These are phyloP conservation scores for Penicillium fuscoglaucum DNA, from an alignment of 2,329 filamentous ascomycete genomes.

Conservation along the genomic window DNA sequence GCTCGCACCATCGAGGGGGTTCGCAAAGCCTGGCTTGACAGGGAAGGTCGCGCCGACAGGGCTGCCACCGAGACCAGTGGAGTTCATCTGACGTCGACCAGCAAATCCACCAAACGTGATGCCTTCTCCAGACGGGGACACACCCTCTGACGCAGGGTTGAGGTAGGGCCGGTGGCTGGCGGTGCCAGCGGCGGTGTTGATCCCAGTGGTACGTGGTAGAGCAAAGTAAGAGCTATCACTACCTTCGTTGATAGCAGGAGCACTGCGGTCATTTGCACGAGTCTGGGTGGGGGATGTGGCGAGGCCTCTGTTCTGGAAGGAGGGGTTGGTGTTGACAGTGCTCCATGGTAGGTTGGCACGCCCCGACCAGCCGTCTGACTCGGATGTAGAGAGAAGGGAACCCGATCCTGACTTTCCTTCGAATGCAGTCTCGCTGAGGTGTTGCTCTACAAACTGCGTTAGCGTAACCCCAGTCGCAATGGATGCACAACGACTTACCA, in stretches of 20 bases:
- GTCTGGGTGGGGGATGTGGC: constrained; percentile 61
- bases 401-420: constrained; percentile 67
- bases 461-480: neutral
- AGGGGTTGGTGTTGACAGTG: constrained; percentile 45
- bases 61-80: constrained; percentile 34
- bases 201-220: constrained; percentile 46
- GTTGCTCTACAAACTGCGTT: constrained; percentile 27
- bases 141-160: constrained; percentile 33
- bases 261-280: constrained; percentile 50
- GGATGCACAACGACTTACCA: constrained; percentile 26
- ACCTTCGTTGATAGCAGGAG: constrained; percentile 44
- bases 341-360: constrained; percentile 61
- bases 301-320: constrained; percentile 41
- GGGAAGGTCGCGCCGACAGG: constrained; percentile 34
- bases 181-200: constrained; percentile 36
- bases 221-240: constrained; percentile 51
- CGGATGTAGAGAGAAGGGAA: constrained; percentile 67
- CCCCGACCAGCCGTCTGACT: constrained; percentile 63
- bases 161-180: constrained; percentile 37
- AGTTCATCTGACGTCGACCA: constrained; percentile 33
- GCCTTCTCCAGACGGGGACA: constrained; percentile 38
- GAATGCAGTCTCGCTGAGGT: constrained; percentile 33
- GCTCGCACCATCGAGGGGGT: constrained; percentile 31
- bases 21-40: constrained; percentile 33
- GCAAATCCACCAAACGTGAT: constrained; percentile 34